phyloP scores from a whole-genome alignment of 2,329 filamentous ascomycete genomes.

The Penicillium palitans region DNA sequence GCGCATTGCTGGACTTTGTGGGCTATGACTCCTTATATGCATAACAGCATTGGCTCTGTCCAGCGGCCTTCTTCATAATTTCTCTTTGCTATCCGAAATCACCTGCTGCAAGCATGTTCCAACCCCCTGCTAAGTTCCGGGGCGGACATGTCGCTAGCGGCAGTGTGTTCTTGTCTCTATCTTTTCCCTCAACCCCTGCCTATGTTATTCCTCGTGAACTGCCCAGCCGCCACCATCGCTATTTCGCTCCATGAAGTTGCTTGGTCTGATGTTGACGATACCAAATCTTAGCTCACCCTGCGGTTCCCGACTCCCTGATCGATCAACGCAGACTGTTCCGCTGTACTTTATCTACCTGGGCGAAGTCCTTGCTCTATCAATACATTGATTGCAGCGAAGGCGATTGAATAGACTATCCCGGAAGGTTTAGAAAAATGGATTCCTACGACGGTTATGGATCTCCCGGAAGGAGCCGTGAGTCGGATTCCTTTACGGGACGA shows the following conservation, averaged over 20 bases:
- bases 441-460: constrained; percentile 50
- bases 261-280: constrained; percentile 41
- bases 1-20: constrained; percentile 19
- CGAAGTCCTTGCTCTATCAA: constrained; percentile 1
- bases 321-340: not conserved
- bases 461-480: constrained; percentile 45
- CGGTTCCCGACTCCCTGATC: constrained; percentile 7
- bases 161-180: constrained; percentile 25
- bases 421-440: constrained; percentile 40
- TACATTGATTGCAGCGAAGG: constrained; percentile 1
- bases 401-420: not conserved
- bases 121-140: constrained; percentile 13
- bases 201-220: constrained; percentile 27
- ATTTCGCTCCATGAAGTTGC: constrained; percentile 24
- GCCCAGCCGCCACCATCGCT: constrained; percentile 23
- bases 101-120: constrained; percentile 17
- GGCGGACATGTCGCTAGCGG: constrained; percentile 17
- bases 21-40: constrained; percentile 20
- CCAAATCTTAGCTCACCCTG: constrained; percentile 38
- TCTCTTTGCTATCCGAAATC: constrained; percentile 20
- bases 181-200: constrained; percentile 22
- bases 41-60: constrained; percentile 16
- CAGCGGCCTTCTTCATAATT: constrained; percentile 19
- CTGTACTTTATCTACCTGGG: not conserved
- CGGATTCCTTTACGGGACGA: constrained; percentile 40